phyloP scores from a whole-genome alignment of 179 eudicot genomes.

The Nepenthes alata region DNA sequence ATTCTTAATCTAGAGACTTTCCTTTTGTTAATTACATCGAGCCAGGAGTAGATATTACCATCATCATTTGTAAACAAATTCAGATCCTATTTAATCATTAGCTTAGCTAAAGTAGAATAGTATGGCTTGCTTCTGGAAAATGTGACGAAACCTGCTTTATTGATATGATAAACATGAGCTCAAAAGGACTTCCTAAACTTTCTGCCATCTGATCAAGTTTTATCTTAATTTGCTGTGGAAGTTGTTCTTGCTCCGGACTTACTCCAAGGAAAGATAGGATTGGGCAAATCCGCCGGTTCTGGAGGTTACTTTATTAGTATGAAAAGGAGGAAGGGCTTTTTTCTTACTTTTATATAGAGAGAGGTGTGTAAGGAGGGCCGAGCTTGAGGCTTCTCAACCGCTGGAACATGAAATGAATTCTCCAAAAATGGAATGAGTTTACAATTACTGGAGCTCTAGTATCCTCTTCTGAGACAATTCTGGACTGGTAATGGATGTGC shows the following conservation, averaged over 20 bases:
- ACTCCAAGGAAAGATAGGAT: conserved; percentile 4
- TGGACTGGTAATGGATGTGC: no score
- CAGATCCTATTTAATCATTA: conserved; percentile 3
- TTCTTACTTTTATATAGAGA: no score
- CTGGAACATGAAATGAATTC: no score
- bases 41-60: conserved; percentile 6
- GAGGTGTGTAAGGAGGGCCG: no score
- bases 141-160: background rate
- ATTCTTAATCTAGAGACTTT: conserved; percentile 4
- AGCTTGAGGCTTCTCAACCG: no score
- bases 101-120: conserved; percentile 9
- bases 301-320: background rate
- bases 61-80: conserved; percentile 8
- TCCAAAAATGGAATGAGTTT: no score
- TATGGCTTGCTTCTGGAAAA: conserved; percentile 4
- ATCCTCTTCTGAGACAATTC: no score
- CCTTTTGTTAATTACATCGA: conserved; percentile 5
- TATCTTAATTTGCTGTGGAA: conserved; percentile 1
- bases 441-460: no score
- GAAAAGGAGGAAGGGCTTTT: background rate
- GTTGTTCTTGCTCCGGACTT: background rate
- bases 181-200: conserved; percentile 3
- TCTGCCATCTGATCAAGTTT: conserved; percentile 3
- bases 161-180: conserved; percentile 4
- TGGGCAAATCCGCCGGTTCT: background rate